Conservation (phyloP, 176 grass and related monocot genomes). For the Avena atlantica region DNA sequence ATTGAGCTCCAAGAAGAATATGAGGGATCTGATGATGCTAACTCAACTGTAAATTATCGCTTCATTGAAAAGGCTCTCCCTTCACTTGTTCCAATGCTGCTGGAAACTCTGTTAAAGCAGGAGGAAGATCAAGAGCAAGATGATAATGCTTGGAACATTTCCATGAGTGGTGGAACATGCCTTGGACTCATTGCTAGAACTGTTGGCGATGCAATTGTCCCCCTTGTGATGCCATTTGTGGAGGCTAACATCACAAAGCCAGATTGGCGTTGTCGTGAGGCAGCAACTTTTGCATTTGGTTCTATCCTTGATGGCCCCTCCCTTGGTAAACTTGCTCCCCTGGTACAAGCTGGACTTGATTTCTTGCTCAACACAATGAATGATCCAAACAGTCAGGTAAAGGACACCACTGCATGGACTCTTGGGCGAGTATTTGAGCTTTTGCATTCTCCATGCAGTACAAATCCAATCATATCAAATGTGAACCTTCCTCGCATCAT, state of each 20-base stretch:
- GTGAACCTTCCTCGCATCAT: constrained; percentile 82
- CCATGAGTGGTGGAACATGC: constrained; percentile 93
- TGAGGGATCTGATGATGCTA: constrained; percentile 67
- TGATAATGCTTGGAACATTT: constrained; percentile 89
- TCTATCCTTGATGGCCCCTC: constrained; percentile 96
- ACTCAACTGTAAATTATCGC: constrained; percentile 63
- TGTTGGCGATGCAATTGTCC: constrained; percentile 82
- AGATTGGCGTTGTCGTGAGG: constrained; percentile 81
- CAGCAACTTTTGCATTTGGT: constrained; percentile 96
- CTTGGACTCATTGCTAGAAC: constrained; percentile 88
- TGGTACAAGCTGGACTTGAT: constrained; percentile 74
- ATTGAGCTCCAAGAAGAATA: constrained; percentile 84
- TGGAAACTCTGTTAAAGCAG: constrained; percentile 90
- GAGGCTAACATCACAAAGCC: constrained; percentile 83
- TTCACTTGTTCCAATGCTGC: constrained; percentile 85
- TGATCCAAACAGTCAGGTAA: constrained; percentile 84
- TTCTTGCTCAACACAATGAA: constrained; percentile 93
- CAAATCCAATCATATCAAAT: constrained; percentile 77
- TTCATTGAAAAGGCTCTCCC: constrained; percentile 89
- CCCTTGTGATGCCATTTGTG: constrained; percentile 91
- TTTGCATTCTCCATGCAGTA: constrained; percentile 65
- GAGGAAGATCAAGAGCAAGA: constrained; percentile 97
- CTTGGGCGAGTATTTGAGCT: constrained; percentile 95
- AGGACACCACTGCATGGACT: constrained; percentile 92
- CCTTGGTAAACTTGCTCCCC: constrained; percentile 73